Evolutionary conservation across 441 rosid genomes (phyloP), one percentile per base, ranked within the genome.

Genomic region (Macaranga tanarius): DNA sequence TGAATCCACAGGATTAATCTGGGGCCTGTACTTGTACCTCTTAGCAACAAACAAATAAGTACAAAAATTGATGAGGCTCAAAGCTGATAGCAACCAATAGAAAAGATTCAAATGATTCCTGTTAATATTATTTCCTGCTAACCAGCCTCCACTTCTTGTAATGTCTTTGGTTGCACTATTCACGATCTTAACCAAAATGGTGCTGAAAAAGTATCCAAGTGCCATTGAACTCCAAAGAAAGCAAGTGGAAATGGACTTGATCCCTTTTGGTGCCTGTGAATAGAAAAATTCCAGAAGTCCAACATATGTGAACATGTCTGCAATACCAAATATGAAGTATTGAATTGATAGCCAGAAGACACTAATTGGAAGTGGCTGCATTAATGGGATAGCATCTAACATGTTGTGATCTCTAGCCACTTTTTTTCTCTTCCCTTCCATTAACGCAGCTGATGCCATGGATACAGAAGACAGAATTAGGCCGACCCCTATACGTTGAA

Each of bases 151-250:
- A 62, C 84, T 84, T 2, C 69, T 81, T 0, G 88, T 82, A 44
- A 19, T 55, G 20, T 73, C 76, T 72, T 75, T 65, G 0, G 89
- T 89, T 10, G 84, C 83, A 2, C 64, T n/a, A 63, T 87, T 89
- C 22, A 86, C 91, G 1, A 87, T 72, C 67, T 83, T 79, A 34
- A 89, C 84, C 73, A 87, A 9, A 16, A 86, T 76, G 62, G 84
- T 76, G 64, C 93, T 86, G n/a, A 80, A 51, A 74, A 69, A 82
- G 57, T 82, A 85, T 9, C 90, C 93, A 25, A 87, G 71, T 16
- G 91, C 89, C 91, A 84, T 89, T 67, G 93, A 87, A 60, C 74
- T 73, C 89, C 93, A 86, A 19, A 85, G 78, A 61, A 89, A 87
- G 84, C 91, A 87, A 45, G 88, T 86, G 0, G 91, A 84, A 17